Conservation (phyloP, 768 basidiomycete species). For the Tephrocybe sp. region DNA sequence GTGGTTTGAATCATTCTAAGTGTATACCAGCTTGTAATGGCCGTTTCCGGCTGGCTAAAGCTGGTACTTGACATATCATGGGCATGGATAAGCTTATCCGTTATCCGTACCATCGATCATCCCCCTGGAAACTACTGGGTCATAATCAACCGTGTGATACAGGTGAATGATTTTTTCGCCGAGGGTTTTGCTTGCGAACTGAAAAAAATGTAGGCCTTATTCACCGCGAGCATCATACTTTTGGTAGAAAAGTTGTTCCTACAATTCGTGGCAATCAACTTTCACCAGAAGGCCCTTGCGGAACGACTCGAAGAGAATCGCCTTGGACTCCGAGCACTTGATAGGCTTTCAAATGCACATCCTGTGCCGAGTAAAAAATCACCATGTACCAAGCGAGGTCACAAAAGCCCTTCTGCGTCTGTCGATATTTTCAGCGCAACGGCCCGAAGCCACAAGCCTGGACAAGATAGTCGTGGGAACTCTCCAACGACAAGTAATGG, state of each 20-base stretch:
- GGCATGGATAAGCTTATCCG: slow-evolving; percentile 75
- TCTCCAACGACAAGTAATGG: slow-evolving; percentile 17
- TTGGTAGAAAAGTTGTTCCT: slow-evolving; percentile 57
- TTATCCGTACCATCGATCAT: slow-evolving; percentile 54
- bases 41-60: slow-evolving; percentile 73
- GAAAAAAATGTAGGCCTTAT: slow-evolving; percentile 36
- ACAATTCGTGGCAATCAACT: slow-evolving; percentile 78
- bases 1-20: no score
- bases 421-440: slow-evolving; percentile 28
- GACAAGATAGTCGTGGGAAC: slow-evolving; percentile 14
- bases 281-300: slow-evolving; percentile 74
- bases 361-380: slow-evolving; percentile 38
- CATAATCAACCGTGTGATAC: slow-evolving; percentile 68
- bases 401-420: slow-evolving; percentile 39
- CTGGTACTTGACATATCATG: slow-evolving; percentile 63
- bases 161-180: slow-evolving; percentile 36
- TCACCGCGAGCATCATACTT: slow-evolving; percentile 42
- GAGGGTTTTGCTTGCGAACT: neutral
- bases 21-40: slow-evolving; percentile 60
- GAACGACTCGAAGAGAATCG: slow-evolving; percentile 73
- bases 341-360: slow-evolving; percentile 69
- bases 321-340: slow-evolving; percentile 67
- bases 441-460: slow-evolving; percentile 14
- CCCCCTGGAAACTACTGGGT: slow-evolving; percentile 70
- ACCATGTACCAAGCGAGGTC: slow-evolving; percentile 44